phyloP scores from a whole-genome alignment of 2,329 filamentous ascomycete genomes.

The Cercospora sp. region DNA sequence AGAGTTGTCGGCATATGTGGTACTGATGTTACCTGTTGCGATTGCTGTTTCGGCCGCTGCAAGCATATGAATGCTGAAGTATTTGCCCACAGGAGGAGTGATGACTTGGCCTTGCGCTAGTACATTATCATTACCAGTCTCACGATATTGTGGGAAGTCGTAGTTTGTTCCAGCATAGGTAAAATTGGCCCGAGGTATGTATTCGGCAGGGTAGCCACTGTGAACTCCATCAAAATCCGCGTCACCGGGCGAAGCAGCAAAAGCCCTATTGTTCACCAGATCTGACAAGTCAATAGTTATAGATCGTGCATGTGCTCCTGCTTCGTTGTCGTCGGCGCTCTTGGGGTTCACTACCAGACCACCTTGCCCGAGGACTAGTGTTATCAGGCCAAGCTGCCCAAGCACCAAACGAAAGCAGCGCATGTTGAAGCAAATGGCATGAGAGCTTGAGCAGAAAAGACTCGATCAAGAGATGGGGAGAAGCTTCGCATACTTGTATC shows the following conservation, averaged over 20 bases:
- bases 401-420: background rate
- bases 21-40: slow-evolving; percentile 42
- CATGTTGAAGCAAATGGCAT: background rate
- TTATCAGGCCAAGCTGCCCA: slow-evolving; percentile 20
- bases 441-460: background rate
- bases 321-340: slow-evolving; percentile 27
- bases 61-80: slow-evolving; percentile 44
- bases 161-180: slow-evolving; percentile 43
- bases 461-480: background rate
- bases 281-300: slow-evolving; percentile 31
- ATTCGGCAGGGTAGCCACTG: slow-evolving; percentile 42
- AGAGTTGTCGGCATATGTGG: slow-evolving; percentile 42
- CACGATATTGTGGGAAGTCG: slow-evolving; percentile 41
- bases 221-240: slow-evolving; percentile 41
- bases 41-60: slow-evolving; percentile 44
- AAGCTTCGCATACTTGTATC: slow-evolving; percentile 21
- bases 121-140: slow-evolving; percentile 42
- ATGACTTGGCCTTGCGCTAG: slow-evolving; percentile 42
- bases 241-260: slow-evolving; percentile 40
- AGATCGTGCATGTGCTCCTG: slow-evolving; percentile 23
- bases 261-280: slow-evolving; percentile 41
- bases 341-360: slow-evolving; percentile 36
- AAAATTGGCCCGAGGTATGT: slow-evolving; percentile 40
- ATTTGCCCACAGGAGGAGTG: slow-evolving; percentile 36
- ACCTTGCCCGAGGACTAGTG: slow-evolving; percentile 27